A percentile compares a stretch with the other conserved stretches of the same genome.
Conservation (phyloP, 163 green algal genomes). For the Scenedesmus sp. region DNA sequence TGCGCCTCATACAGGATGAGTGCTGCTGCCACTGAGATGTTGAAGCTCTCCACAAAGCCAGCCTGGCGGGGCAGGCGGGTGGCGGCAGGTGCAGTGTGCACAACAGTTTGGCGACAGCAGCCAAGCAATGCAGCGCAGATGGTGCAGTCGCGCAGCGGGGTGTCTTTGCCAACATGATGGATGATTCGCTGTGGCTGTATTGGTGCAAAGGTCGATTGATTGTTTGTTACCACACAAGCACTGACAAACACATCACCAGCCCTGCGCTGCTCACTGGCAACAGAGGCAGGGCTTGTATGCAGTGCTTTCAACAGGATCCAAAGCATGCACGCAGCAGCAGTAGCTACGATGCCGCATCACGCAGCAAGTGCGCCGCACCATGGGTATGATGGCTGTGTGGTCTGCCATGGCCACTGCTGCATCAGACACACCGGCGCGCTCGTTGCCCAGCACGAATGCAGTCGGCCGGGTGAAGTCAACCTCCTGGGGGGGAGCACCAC, state of each 20-base stretch:
- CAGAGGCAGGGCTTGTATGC: too few relatives aligned
- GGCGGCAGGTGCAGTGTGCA: background rate
- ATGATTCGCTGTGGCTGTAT: too few relatives aligned
- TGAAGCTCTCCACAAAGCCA: slow-evolving; percentile 95
- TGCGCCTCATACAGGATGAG: slow-evolving; percentile 86
- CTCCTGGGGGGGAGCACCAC: slow-evolving; percentile 58
- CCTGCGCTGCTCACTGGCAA: too few relatives aligned
- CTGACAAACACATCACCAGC: too few relatives aligned
- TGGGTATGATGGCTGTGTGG: slow-evolving; percentile 83
- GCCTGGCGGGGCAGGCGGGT: background rate
- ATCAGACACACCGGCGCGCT: slow-evolving; percentile 80
- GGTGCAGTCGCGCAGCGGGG: too few relatives aligned
- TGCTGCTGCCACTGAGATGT: slow-evolving; percentile 91
- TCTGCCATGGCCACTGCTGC: slow-evolving; percentile 79
- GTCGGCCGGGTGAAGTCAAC: slow-evolving; percentile 94
- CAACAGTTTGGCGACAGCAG: too few relatives aligned
- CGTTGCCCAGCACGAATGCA: slow-evolving; percentile 94
- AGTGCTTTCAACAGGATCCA: too few relatives aligned
- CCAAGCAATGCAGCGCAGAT: too few relatives aligned
- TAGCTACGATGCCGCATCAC: background rate
- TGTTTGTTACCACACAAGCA: too few relatives aligned
- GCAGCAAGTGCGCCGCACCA: slow-evolving; percentile 65
- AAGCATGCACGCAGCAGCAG: background rate
- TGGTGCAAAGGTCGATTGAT: too few relatives aligned
- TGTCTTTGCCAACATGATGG: too few relatives aligned